phyloP scores from a whole-genome alignment of 139 green algal species.

The Astrephomene gubernaculifera region DNA sequence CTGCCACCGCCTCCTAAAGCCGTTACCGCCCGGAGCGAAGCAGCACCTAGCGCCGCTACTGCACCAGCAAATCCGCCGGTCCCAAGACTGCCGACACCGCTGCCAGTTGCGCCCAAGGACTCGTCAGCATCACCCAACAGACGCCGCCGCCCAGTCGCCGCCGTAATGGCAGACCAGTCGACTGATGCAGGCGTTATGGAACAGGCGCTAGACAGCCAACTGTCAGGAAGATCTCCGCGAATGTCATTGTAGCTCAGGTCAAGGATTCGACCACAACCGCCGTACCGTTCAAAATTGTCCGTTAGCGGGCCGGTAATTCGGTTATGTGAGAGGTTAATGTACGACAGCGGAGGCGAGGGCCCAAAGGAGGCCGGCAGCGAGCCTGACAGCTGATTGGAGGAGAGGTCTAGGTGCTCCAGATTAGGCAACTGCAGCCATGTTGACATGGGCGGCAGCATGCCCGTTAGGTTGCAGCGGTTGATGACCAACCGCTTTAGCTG shows the following conservation, averaged over 20 bases:
- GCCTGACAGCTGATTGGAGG: constrained; percentile 22
- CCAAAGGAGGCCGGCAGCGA: constrained; percentile 32
- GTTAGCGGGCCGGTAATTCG: constrained; percentile 14
- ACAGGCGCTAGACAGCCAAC: constrained; percentile 2
- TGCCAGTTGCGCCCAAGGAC: no score
- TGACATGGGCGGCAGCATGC: not conserved
- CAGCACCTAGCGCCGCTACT: no score
- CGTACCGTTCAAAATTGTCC: not conserved
- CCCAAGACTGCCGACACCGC: no score
- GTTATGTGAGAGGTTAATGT: constrained; percentile 35
- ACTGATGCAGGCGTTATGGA: no score
- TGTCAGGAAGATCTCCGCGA: not conserved
- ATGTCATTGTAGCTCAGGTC: constrained; percentile 37
- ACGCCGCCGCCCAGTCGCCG: no score
- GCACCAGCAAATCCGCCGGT: no score
- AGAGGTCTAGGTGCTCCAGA: constrained; percentile 19
- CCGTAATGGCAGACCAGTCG: no score
- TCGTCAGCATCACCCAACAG: no score
- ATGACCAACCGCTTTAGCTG: not conserved
- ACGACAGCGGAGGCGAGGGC: constrained; percentile 6
- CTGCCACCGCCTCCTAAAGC: no score
- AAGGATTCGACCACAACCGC: constrained; percentile 24
- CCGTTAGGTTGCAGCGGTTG: not conserved
- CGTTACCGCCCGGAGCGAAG: no score
- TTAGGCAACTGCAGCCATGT: constrained; percentile 26